Percentiles rank a stretch among this genome's conserved stretches.
Conservation (phyloP, 495 filamentous ascomycete species). For the Parathielavia hyrcaniae region DNA sequence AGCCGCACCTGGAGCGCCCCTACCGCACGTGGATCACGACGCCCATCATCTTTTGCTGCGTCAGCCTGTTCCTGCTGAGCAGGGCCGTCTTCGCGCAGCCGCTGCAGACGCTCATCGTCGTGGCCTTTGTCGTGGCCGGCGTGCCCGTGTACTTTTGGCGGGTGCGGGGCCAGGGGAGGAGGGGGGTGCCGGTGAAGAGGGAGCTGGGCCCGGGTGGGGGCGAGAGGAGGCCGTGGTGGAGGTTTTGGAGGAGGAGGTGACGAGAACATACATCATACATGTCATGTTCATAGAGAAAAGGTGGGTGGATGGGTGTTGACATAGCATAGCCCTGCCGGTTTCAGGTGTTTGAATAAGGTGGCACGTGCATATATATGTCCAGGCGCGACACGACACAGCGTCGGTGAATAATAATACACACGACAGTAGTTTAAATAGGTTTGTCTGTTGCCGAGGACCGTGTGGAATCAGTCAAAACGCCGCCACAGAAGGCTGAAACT, state of each 20-base stretch:
- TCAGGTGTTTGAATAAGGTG: background rate
- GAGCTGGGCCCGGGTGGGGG: conserved; percentile 26
- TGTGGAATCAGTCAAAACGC: background rate
- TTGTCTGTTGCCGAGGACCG: background rate
- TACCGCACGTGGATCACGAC: conserved; percentile 96
- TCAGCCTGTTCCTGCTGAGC: conserved; percentile 84
- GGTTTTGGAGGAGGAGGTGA: conserved; percentile 40
- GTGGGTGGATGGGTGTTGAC: background rate
- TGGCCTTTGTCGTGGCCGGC: conserved; percentile 74
- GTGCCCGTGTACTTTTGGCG: conserved; percentile 86
- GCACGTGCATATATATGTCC: background rate
- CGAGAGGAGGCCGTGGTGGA: conserved; percentile 34
- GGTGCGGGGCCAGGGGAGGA: conserved; percentile 54
- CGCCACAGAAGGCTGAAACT: background rate
- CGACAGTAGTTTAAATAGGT: background rate
- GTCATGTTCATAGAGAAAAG: too few relatives aligned
- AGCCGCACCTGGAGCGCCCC: conserved; percentile 79
- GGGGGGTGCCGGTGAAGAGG: conserved; percentile 34
- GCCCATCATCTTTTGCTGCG: conserved; percentile 96
- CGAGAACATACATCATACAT: too few relatives aligned
- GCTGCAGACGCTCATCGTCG: conserved; percentile 78
- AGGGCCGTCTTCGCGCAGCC: conserved; percentile 84
- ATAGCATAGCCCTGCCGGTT: background rate
- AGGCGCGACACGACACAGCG: conserved; percentile 7
- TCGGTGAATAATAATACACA: conserved; percentile 6